Evolutionary conservation across 768 basidiomycete species (phyloP), one percentile per base, ranked within the genome.

Genomic region (Suillus subalutaceus): DNA sequence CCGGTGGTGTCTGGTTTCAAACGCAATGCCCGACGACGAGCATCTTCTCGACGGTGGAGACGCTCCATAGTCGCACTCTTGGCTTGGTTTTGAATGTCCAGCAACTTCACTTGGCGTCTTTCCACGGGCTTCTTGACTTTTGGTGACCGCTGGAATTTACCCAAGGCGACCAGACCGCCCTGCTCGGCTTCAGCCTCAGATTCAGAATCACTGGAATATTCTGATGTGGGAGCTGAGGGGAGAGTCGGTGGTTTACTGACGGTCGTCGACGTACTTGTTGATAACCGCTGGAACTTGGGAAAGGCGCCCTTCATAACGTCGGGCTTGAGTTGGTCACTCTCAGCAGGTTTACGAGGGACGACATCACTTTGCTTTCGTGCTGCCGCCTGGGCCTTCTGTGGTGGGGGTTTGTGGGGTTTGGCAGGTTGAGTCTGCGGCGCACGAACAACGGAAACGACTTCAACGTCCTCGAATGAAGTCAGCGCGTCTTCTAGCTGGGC

Each of bases 1-100:
- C 82, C 83, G 38, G 89, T 88, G 23, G 96, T 83, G 71, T 99
- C 90, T 3, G 96, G 97, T 72, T 88, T 90, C 71, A 96, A 81
- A 9, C 96, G 88, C 67, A 89, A 78, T 8, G 86, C 86, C 55
- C 81, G 85, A 65, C 85, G 71, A 23, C 86, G 87, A 35, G 86
- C 86, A 64, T 88, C 86, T 20, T 91, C 88, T 61, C 85, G 83
- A 65, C 85, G 83, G 38, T 81, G 78, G 48, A 88, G 69, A 41
- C 88, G 81, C 58, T 86, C 83, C 68, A 84, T 79, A 20, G 82
- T 78, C 10, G 83, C 78, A 41, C 82, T 85, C 62, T 76, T 78
- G 16, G 67, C 75, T 20, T 75, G 71, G 38, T 79, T 79, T 0
- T 86, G 84, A 56, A 86, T 77, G 58, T 90, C 88, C 60, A 93